A percentile compares a stretch with the other conserved stretches of the same genome.
Evolutionary conservation across 352 stramenopile species (phyloP).

Genomic region (Phytopythium montanum): DNA sequence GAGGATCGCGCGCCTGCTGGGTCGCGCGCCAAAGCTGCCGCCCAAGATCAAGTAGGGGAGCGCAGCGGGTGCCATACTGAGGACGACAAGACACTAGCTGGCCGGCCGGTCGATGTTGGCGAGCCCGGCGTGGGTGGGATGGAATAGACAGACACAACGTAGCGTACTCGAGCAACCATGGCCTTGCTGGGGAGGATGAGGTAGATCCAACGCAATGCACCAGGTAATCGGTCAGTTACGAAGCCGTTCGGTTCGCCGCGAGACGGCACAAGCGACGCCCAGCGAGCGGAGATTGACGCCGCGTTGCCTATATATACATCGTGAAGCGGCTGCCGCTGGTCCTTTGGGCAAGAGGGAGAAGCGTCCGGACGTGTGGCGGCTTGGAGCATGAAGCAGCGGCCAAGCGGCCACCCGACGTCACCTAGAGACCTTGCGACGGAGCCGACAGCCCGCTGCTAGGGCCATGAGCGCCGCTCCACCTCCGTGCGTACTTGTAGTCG

Average conservation of each 20-base stretch:
- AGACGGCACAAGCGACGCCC: too few species aligned
- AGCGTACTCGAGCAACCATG: neutral
- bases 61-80: too few species aligned
- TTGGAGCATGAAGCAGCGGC: constrained; percentile 5
- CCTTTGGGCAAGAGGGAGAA: neutral
- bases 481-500: constrained; percentile 18
- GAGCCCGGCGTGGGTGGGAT: neutral
- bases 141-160: neutral
- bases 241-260: neutral
- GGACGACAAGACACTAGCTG: too few species aligned
- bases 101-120: too few species aligned
- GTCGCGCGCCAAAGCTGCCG: constrained; percentile 55
- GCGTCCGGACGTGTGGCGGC: neutral
- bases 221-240: constrained; percentile 1
- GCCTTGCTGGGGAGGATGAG: too few species aligned
- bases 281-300: too few species aligned
- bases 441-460: neutral
- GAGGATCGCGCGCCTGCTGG: constrained; percentile 67
- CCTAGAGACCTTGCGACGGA: neutral
- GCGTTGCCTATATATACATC: neutral
- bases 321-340: too few species aligned
- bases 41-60: constrained; percentile 17
- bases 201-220: neutral
- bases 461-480: constrained; percentile 23
- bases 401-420: neutral